Evolutionary conservation across 768 basidiomycete species (phyloP), one percentile per base, ranked within the genome.

Genomic region (Phaeotremella fagi): DNA sequence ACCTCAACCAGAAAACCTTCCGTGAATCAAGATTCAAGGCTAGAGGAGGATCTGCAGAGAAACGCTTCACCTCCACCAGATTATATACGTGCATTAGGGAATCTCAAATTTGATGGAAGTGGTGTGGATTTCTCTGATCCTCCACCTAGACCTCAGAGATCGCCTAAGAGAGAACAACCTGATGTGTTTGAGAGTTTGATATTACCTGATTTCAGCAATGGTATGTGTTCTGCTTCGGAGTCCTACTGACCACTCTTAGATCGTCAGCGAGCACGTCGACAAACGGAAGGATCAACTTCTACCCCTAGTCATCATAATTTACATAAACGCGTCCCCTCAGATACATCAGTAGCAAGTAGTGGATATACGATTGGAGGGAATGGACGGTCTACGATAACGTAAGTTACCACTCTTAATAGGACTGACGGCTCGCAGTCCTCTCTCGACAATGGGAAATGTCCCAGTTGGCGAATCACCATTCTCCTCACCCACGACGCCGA

Each of bases 291-390:
- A 14, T 11, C 24, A 4, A 9, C 44, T 11, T 15, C 36, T 61
- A 61, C 48, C 51, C 62, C 23, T 52, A 52, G 2, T 50, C 60
- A 0, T 47, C 41, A 31, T 33, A 48, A 51, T 2, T 48, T 60
- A 3, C 73, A 74, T 55, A 54, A 61, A 26, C 45, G 71, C 11
- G 69, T 70, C 56, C 52, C 59, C 20, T 71, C 69, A 3, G 71
- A 71, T 37, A 61, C 71, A 1, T 71, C 69, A 1, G 46, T 74
- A 3, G 49, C 66, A 0, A 67, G 67, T 36, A 70, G 64, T 37
- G 61, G 57, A 25, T 65, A 66, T 45, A 74, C 70, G 25, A 64
- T 65, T 11, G 58, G 57, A 27, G 50, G 57, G 2, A 59, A 54
- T 27, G 48, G 50, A 48, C 38, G 38, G 6, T 12, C 38, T 6